Percentiles rank a stretch among this genome's conserved stretches.
These are phyloP conservation scores for Colletotrichum aenigma DNA, from an alignment of 2,329 filamentous ascomycete species.

Conservation along the genomic window DNA sequence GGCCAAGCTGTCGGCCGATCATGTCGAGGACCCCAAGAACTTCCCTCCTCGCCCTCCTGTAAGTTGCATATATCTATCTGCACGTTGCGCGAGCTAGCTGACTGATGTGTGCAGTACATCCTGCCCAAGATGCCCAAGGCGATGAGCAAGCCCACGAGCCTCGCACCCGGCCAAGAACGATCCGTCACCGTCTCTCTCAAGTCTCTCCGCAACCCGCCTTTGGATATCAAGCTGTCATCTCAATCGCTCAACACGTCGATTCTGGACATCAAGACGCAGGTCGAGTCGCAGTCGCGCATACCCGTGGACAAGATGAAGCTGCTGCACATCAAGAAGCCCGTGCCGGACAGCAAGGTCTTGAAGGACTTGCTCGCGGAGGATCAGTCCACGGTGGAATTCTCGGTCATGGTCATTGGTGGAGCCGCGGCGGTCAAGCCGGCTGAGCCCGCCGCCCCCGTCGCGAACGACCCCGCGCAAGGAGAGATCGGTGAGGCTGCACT, in stretches of 20 bases:
- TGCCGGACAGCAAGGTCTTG: slow-evolving; percentile 77
- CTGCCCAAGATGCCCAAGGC: slow-evolving; percentile 70
- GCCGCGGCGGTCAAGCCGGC: slow-evolving; percentile 49
- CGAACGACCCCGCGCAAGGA: slow-evolving; percentile 22
- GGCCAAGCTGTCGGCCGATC: slow-evolving; percentile 82
- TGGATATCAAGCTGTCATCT: slow-evolving; percentile 69
- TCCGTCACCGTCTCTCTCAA: slow-evolving; percentile 68
- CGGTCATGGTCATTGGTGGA: slow-evolving; percentile 87
- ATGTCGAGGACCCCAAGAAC: slow-evolving; percentile 83
- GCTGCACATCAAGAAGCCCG: slow-evolving; percentile 85
- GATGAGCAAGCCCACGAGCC: slow-evolving; percentile 53
- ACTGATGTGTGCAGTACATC: slow-evolving; percentile 59
- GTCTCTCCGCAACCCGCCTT: slow-evolving; percentile 76
- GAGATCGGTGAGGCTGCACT: slow-evolving; percentile 55
- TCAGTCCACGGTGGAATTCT: slow-evolving; percentile 70
- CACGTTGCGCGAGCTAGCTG: background rate
- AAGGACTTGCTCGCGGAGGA: slow-evolving; percentile 71
- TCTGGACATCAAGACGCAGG: slow-evolving; percentile 75
- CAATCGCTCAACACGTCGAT: slow-evolving; percentile 73
- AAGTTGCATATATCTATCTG: slow-evolving; percentile 36
- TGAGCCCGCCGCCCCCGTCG: slow-evolving; percentile 38
- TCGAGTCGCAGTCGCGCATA: slow-evolving; percentile 67
- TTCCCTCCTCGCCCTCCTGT: slow-evolving; percentile 81
- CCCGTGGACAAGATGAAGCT: slow-evolving; percentile 83
- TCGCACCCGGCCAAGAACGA: slow-evolving; percentile 57